phyloP scores from a whole-genome alignment of 1,139 yeast species.

The Protomyces inundatus region DNA sequence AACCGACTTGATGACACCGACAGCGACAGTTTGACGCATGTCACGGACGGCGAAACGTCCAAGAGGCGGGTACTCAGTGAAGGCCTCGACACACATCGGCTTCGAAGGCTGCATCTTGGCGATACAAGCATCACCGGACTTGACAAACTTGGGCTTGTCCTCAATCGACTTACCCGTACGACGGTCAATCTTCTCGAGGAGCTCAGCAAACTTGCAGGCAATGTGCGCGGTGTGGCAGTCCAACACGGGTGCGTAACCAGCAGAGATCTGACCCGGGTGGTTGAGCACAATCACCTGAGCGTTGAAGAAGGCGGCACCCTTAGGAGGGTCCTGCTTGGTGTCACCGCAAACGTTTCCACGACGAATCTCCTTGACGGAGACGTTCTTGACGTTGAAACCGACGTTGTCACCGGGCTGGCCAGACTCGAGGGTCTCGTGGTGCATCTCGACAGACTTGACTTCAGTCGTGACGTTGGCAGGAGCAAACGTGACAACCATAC shows the following conservation, averaged over 20 bases:
- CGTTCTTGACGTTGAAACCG: slow-evolving; percentile 93
- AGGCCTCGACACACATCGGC: slow-evolving; percentile 97
- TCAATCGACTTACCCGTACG: slow-evolving; percentile 86
- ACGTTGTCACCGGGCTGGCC: slow-evolving; percentile 88
- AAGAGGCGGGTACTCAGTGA: slow-evolving; percentile 96
- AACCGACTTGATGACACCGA: slow-evolving; percentile 98
- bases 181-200: slow-evolving; percentile 86
- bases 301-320: slow-evolving; percentile 74
- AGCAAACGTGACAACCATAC: slow-evolving; percentile 86
- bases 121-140: slow-evolving; percentile 92
- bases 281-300: slow-evolving; percentile 86
- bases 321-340: slow-evolving; percentile 91
- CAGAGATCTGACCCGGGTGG: slow-evolving; percentile 92
- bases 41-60: slow-evolving; percentile 99
- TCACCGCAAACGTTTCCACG: slow-evolving; percentile 96
- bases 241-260: slow-evolving; percentile 89
- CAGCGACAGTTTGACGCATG: slow-evolving; percentile 99
- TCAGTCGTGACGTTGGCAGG: slow-evolving; percentile 91
- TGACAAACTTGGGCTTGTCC: slow-evolving; percentile 77
- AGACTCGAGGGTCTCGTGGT: slow-evolving; percentile 78
- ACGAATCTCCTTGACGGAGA: slow-evolving; percentile 87
- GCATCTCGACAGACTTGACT: slow-evolving; percentile 92
- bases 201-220: slow-evolving; percentile 84
- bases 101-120: slow-evolving; percentile 88
- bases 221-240: slow-evolving; percentile 95